Conservation (phyloP, 805 yeast genomes). For the Alloascoidea hylecoeti region DNA sequence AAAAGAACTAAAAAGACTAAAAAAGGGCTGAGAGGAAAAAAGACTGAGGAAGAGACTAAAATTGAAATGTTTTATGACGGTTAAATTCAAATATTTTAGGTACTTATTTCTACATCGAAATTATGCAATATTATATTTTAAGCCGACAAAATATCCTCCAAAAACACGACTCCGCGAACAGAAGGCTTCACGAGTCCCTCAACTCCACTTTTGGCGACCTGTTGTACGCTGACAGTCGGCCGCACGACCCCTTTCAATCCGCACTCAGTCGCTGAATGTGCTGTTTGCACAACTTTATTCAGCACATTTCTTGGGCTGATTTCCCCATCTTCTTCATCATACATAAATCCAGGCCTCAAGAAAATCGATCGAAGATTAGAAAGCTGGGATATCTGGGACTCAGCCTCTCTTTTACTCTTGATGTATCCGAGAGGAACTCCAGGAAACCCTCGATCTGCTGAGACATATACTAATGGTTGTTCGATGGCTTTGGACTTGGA, state of each 20-base stretch:
- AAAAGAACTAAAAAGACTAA: too few relatives aligned
- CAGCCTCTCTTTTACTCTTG: constrained; percentile 67
- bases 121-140: too few relatives aligned
- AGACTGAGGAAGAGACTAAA: too few relatives aligned
- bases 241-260: constrained; percentile 36
- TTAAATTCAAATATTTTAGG: too few relatives aligned
- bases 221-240: constrained; percentile 53
- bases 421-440: constrained; percentile 60
- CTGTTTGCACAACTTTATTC: constrained; percentile 27
- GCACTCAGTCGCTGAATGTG: constrained; percentile 25
- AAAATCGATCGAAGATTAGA: constrained; percentile 44
- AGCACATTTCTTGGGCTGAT: constrained; percentile 25
- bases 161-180: constrained; percentile 41
- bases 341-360: constrained; percentile 78
- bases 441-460: constrained; percentile 67
- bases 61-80: too few relatives aligned
- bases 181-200: constrained; percentile 35
- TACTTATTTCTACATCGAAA: too few relatives aligned
- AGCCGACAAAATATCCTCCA: constrained; percentile 29
- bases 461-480: constrained; percentile 51
- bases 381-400: constrained; percentile 31
- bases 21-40: too few relatives aligned
- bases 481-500: constrained; percentile 2
- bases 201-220: constrained; percentile 46
- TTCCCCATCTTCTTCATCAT: constrained; percentile 27